Base-by-base conservation (phyloP, 1,139 yeast species). In the Diutina sp. region DNA sequence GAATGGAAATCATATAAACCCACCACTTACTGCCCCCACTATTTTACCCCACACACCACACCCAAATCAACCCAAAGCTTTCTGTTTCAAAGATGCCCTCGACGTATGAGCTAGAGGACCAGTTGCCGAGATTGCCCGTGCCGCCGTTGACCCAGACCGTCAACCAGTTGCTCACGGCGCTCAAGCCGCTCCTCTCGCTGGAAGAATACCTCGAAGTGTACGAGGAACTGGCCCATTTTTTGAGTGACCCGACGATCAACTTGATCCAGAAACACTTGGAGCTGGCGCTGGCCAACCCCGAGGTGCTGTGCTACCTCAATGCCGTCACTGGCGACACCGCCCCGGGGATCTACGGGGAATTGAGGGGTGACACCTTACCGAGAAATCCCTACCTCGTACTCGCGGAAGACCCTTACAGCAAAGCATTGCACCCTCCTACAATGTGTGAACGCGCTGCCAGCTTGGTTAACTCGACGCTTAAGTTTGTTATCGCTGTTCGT, bases 351-450 rank as follows among this genome's bases (percentile, higher is more conserved):
- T 83, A 85, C 60, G 87, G 87, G 35, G 87, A 84, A 58, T 68
- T 80, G 48, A 69, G 82, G 56, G 84, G 84, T 14, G 87, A 84
- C 62, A 83, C 86, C 1, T 71, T 86, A 56, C 95, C 95, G 4
- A 72, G 91, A 59, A 86, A 86, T 64, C 95, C 95, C 0, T 86
- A 84, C 62, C 73, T 86, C 62, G 79, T 86, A 8, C 68, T 86
- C 38, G 90, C 85, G 61, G 87, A 85, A 64, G 95, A 86, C 62
- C 90, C 91, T 0, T 76, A 82, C 61, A 67, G 78, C 21, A 72
- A 73, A 62, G 75, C 79, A n/a, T 67, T 76, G 58, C 80, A 77
- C 58, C 83, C 84, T 41, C 87, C 89, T 6, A 73, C 79, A 58
- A 93, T 86, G 69, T 73, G 82, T 3, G 85, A 82, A 60, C 68